Evolutionary conservation across 176 grass and related monocot species (phyloP), one percentile per base, ranked within the genome.

Genomic region (Bothriochloa decipiens): DNA sequence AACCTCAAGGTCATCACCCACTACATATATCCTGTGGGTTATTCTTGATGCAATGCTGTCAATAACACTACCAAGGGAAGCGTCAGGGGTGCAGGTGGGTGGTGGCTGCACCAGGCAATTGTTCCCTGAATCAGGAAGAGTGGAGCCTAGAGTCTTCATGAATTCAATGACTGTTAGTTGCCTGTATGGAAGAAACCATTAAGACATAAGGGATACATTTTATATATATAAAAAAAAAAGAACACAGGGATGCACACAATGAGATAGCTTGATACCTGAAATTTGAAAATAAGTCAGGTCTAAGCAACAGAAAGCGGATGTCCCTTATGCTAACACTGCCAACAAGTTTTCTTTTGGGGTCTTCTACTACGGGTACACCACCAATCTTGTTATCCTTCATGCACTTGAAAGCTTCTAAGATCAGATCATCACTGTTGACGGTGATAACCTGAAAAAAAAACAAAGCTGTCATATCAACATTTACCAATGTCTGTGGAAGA

Each of bases 361-460:
- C 86, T 89, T 99, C 88, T 25, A 99, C 74, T 58, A 99, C 90
- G 9, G 93, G 96, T 15, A 99, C 86, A 1, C 93, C 96, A 60
- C 91, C 91, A 45, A 99, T 92, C 67, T 85, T 78, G 78, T 92
- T 95, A 77, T 96, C 91, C 83, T 85, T 94, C 96, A 99, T 99
- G 65, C 84, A 86, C 68, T 90, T 95, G 86, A 96, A 99, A 63
- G 88, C 96, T 81, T 96, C 91, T 46, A 99, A 80, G 43, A 99
- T 90, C 35, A 92, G 57, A 85, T 96, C 90, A 83, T 94, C 88
- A 75, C 93, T 86, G 36, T 91, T 94, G 42, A 99, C 81, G 4
- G 89, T 92, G 76, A 94, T 89, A 81, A 99, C 93, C 96, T 99
- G 87, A 82, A 79, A 42, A 81, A 81, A n/a, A 43, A 76, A 89